phyloP scores from a whole-genome alignment of 208 protist species.

The Leishmania guyanensis region DNA sequence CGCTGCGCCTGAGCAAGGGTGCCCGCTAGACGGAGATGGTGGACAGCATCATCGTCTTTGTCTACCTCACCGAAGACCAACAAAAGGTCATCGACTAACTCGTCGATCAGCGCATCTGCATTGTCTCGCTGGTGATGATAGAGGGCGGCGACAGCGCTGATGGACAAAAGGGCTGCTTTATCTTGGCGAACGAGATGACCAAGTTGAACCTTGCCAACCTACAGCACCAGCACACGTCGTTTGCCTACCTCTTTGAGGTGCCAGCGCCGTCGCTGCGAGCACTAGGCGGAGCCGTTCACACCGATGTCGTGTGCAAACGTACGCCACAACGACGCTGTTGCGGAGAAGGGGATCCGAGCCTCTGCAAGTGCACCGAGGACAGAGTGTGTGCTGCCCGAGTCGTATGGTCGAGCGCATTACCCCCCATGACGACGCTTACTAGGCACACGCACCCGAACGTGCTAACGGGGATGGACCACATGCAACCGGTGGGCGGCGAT shows the following conservation, averaged over 20 bases:
- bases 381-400: conserved; percentile 40
- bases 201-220: conserved; percentile 32
- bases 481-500: conserved; percentile 44
- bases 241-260: conserved; percentile 47
- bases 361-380: conserved; percentile 31
- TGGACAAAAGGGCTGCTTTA: conserved; percentile 37
- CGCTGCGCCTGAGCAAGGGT: conserved; percentile 33
- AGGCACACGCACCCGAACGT: conserved; percentile 30
- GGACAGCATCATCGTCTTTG: conserved; percentile 39
- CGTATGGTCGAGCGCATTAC: conserved; percentile 50
- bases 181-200: conserved; percentile 29
- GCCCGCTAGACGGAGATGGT: conserved; percentile 24
- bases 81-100: conserved; percentile 32
- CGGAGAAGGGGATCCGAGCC: conserved; percentile 39
- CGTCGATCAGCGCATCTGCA: conserved; percentile 35
- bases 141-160: conserved; percentile 62
- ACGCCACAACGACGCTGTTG: conserved; percentile 47
- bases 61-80: conserved; percentile 41
- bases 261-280: conserved; percentile 35
- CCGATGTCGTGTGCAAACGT: conserved; percentile 57
- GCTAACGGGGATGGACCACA: conserved; percentile 24
- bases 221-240: conserved; percentile 34
- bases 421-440: conserved; percentile 33
- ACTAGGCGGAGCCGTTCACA: conserved; percentile 34
- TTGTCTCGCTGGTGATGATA: conserved; percentile 48